phyloP scores from a whole-genome alignment of 2,329 filamentous ascomycete genomes.

The Nothophaeocryptopus gaeumannii region DNA sequence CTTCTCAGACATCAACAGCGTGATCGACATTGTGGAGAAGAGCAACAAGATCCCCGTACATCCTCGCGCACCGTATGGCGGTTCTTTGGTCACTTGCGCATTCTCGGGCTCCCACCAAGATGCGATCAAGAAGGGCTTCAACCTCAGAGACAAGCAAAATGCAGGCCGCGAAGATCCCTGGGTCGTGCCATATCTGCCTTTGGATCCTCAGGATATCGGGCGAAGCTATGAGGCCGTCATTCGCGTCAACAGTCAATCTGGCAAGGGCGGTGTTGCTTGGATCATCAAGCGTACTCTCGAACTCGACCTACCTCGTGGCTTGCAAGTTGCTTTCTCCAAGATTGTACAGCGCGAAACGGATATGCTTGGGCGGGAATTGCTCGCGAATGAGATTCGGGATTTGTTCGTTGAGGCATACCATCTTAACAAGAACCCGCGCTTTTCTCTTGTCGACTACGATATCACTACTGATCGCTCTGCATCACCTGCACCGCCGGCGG shows the following conservation, averaged over 20 bases:
- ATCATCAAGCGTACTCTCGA: slow-evolving; percentile 85
- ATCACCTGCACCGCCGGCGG: slow-evolving; percentile 67
- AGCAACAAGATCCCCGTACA: slow-evolving; percentile 95
- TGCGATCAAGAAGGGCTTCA: slow-evolving; percentile 88
- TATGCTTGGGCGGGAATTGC: slow-evolving; percentile 75
- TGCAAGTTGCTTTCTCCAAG: slow-evolving; percentile 87
- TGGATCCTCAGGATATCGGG: slow-evolving; percentile 90
- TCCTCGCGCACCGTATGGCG: slow-evolving; percentile 84
- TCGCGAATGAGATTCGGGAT: slow-evolving; percentile 75
- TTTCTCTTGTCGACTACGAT: slow-evolving; percentile 85
- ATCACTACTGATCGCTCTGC: slow-evolving; percentile 79
- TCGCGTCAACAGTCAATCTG: slow-evolving; percentile 92
- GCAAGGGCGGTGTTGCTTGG: slow-evolving; percentile 93
- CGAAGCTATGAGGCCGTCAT: slow-evolving; percentile 98
- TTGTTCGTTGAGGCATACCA: slow-evolving; percentile 90
- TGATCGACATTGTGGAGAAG: slow-evolving; percentile 86
- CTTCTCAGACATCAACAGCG: slow-evolving; percentile 80
- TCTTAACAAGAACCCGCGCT: slow-evolving; percentile 77
- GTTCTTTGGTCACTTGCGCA: slow-evolving; percentile 85
- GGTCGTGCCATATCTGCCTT: slow-evolving; percentile 86
- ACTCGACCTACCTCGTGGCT: slow-evolving; percentile 85
- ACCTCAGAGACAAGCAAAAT: slow-evolving; percentile 61
- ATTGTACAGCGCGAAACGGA: slow-evolving; percentile 83
- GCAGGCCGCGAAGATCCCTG: slow-evolving; percentile 65
- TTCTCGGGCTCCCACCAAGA: slow-evolving; percentile 94